These are phyloP conservation scores for Astragalus glycyphyllos DNA, from an alignment of 306 rosid genomes.

Conservation along the genomic window DNA sequence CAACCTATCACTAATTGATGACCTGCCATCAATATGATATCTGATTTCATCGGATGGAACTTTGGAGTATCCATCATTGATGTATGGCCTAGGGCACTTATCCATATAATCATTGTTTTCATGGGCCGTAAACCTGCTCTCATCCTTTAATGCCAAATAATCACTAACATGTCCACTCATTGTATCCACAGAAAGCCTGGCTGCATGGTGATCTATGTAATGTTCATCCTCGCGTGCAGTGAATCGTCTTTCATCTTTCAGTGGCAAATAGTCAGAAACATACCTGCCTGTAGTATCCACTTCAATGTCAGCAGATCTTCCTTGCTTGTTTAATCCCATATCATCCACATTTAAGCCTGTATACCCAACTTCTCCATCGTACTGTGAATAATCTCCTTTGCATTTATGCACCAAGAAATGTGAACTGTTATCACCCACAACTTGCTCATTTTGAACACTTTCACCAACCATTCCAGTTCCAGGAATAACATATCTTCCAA, in stretches of 20 bases:
- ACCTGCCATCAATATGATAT: constrained; percentile 33
- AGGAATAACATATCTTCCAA: constrained; percentile 39
- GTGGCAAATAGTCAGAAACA: constrained; percentile 34
- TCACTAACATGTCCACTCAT: constrained; percentile 35
- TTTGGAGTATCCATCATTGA: constrained; percentile 31
- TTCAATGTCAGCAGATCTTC: constrained; percentile 29
- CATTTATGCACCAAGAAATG: constrained; percentile 13
- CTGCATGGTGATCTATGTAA: constrained; percentile 5
- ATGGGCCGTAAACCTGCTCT: constrained; percentile 26
- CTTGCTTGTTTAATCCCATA: constrained; percentile 24
- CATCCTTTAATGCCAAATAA: constrained; percentile 35
- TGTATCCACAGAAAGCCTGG: constrained; percentile 31
- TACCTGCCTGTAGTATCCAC: constrained; percentile 33
- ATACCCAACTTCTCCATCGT: constrained; percentile 22
- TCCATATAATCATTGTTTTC: constrained; percentile 40
- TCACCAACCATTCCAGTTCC: constrained; percentile 36
- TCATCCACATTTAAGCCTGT: constrained; percentile 30
- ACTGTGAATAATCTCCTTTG: constrained; percentile 39
- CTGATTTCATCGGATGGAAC: constrained; percentile 37
- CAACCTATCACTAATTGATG: constrained; percentile 38
- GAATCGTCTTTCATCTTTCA: constrained; percentile 37
- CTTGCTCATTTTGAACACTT: constrained; percentile 35
- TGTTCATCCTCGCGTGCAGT: constrained; percentile 35
- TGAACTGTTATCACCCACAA: constrained; percentile 22
- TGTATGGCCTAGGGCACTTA: constrained; percentile 25